Percentiles rank a stretch among this genome's conserved stretches.
Evolutionary conservation across 2,329 filamentous ascomycete species (phyloP).

Genomic region (Fusarium haematococcum): DNA sequence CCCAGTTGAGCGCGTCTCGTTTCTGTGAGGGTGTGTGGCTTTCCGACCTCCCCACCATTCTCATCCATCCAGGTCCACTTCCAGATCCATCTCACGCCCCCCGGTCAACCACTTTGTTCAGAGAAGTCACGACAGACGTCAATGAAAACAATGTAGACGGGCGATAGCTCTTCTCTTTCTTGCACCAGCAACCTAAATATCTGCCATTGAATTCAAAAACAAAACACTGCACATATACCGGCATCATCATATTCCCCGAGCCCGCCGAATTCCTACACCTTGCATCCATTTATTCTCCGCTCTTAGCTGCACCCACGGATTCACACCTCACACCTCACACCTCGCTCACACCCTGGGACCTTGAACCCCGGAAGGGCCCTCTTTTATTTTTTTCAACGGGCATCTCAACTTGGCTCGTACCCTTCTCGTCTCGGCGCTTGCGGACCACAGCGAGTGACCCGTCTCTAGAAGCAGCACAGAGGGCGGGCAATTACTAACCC

Average conservation of each 20-base stretch:
- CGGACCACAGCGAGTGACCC: slow-evolving; percentile 9
- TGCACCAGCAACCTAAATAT: neutral
- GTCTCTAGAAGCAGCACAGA: slow-evolving; percentile 10
- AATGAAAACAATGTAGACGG: neutral
- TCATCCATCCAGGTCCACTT: slow-evolving; percentile 13
- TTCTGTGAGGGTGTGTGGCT: slow-evolving; percentile 14
- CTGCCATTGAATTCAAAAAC: neutral
- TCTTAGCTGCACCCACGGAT: slow-evolving; percentile 13
- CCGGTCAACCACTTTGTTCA: slow-evolving; percentile 11
- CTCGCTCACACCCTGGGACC: slow-evolving; percentile 29
- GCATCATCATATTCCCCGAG: neutral
- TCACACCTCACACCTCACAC: slow-evolving; percentile 33
- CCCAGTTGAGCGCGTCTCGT: neutral
- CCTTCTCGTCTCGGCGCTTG: slow-evolving; percentile 21
- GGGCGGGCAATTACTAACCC: slow-evolving; percentile 33
- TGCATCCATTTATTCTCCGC: slow-evolving; percentile 26
- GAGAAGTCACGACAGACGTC: neutral
- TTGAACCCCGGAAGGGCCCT: slow-evolving; percentile 33
- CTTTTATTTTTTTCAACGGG: slow-evolving; percentile 23
- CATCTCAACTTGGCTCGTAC: slow-evolving; percentile 3
- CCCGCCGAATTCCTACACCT: neutral
- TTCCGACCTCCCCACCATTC: slow-evolving; percentile 18
- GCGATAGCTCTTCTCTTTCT: neutral
- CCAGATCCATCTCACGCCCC: slow-evolving; percentile 19
- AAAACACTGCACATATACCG: neutral